phyloP scores from a whole-genome alignment of 2,329 filamentous ascomycete species.

The Phialemonium atrogriseum region DNA sequence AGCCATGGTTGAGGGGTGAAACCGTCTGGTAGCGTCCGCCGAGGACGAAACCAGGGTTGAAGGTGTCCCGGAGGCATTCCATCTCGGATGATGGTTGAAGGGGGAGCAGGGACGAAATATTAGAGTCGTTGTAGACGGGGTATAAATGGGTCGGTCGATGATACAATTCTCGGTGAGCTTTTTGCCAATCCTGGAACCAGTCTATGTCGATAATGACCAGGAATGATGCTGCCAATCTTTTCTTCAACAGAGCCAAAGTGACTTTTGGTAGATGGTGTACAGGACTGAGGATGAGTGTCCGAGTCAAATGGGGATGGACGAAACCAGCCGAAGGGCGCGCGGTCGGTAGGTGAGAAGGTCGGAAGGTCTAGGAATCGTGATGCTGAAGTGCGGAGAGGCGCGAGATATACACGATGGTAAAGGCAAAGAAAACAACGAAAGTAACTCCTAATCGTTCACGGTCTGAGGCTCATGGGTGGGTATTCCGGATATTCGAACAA shows the following conservation, averaged over 20 bases:
- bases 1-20: constrained; percentile 94
- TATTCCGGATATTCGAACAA: constrained; percentile 28
- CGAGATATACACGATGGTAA: constrained; percentile 19
- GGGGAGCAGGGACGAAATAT: constrained; percentile 7
- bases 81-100: constrained; percentile 29
- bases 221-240: constrained; percentile 14
- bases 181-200: constrained; percentile 10
- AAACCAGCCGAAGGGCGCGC: neutral
- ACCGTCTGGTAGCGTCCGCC: constrained; percentile 86
- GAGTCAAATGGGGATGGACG: no score
- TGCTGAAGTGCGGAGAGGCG: constrained; percentile 11
- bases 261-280: no score
- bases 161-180: constrained; percentile 13
- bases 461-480: constrained; percentile 37
- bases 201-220: constrained; percentile 14
- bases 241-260: no score
- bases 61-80: constrained; percentile 82
- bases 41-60: constrained; percentile 71
- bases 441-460: constrained; percentile 33
- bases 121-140: constrained; percentile 12
- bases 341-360: constrained; percentile 6
- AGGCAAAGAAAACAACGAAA: constrained; percentile 16
- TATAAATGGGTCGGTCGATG: constrained; percentile 15
- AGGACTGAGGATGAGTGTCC: no score
- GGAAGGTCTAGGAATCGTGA: constrained; percentile 4